A percentile compares a stretch with the other conserved stretches of the same genome.
Evolutionary conservation across 176 grass and related monocot species (phyloP).

Genomic region (Saccharum officinarum): DNA sequence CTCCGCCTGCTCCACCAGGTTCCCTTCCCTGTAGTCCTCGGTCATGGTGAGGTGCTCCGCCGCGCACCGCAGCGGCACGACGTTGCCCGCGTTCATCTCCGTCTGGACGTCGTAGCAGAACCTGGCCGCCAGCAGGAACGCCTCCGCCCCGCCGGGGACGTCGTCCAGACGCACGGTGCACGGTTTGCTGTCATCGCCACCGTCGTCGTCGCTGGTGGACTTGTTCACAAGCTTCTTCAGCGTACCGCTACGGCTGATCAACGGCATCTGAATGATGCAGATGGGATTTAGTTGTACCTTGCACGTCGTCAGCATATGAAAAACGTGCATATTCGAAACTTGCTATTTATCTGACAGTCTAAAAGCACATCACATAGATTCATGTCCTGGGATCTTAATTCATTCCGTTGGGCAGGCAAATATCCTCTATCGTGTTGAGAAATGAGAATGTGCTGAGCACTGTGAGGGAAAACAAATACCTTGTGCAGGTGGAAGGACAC

Average conservation of each 20-base stretch:
- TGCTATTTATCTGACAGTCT: not conserved
- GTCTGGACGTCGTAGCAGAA: conserved; percentile 77
- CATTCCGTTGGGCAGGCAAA: not conserved
- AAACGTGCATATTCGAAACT: not conserved
- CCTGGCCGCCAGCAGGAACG: conserved; percentile 61
- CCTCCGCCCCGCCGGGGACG: conserved; percentile 55
- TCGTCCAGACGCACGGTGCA: conserved; percentile 55
- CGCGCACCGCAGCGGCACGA: conserved; percentile 58
- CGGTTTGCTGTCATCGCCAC: not conserved
- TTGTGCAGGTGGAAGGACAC: conserved; percentile 77
- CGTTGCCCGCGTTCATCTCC: conserved; percentile 66
- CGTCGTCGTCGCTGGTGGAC: not conserved
- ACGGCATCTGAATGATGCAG: conserved; percentile 45
- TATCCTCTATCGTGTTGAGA: not conserved
- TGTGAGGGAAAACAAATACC: conserved; percentile 30
- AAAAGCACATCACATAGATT: not conserved
- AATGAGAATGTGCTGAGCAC: not conserved
- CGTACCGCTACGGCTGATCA: conserved; percentile 60
- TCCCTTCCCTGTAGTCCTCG: conserved; percentile 56
- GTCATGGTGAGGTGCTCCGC: conserved; percentile 72
- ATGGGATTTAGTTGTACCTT: not conserved
- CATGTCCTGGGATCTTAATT: not conserved
- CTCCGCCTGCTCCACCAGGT: conserved; percentile 65
- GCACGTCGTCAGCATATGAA: not conserved
- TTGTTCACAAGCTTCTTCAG: conserved; percentile 63